phyloP scores from a whole-genome alignment of 768 basidiomycete species.

The Hortiboletus flavorubellus region DNA sequence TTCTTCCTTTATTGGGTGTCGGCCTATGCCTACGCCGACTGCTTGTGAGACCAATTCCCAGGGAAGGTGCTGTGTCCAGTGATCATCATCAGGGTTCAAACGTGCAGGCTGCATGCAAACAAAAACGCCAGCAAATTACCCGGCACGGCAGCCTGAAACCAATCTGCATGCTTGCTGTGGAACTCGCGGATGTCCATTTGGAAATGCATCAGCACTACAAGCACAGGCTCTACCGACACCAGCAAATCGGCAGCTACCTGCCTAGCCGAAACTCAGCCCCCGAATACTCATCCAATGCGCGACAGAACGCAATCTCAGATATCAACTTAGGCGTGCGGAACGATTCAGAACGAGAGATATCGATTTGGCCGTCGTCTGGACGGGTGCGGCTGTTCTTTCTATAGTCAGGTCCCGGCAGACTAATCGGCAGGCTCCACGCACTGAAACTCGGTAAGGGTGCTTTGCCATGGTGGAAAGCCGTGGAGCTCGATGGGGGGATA shows the following conservation, averaged over 20 bases:
- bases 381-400: conserved; percentile 19
- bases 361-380: conserved; percentile 10
- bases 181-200: neutral
- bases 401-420: conserved; percentile 3
- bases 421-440: conserved; percentile 34
- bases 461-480: conserved; percentile 85
- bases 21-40: neutral
- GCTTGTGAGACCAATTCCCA: neutral
- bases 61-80: neutral
- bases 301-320: conserved; percentile 58
- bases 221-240: conserved; percentile 5
- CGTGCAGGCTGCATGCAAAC: neutral
- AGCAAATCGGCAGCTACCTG: conserved; percentile 41
- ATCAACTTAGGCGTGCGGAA: conserved; percentile 25
- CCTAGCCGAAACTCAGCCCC: conserved; percentile 77
- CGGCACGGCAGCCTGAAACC: neutral
- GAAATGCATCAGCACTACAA: neutral
- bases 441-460: conserved; percentile 78
- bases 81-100: neutral
- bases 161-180: neutral
- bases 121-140: neutral
- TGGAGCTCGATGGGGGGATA: conserved; percentile 58
- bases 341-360: neutral
- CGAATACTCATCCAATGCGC: conserved; percentile 71
- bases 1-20: neutral